Base-by-base conservation (phyloP, 208 protist species). In the Leishmania major region DNA sequence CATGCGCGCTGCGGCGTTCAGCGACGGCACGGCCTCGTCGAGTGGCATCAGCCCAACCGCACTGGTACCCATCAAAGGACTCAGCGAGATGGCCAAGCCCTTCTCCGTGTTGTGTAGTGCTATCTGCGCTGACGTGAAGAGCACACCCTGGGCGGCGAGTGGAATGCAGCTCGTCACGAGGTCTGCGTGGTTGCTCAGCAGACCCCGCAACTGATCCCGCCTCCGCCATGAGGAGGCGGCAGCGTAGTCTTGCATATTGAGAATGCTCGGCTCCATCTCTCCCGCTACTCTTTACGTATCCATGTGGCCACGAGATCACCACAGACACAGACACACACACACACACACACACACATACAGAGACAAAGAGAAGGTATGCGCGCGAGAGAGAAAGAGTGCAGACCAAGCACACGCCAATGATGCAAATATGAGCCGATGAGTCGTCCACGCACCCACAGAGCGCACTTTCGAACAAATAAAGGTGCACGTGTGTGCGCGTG, bases 171-270 rank as follows among this genome's bases (percentile, higher is more conserved):
- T 75, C 17, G 88, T 87, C 53, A 93, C 84, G 11, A 97, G 71
- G 71, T 94, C 92, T 25, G 87, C 47, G 87, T 96, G 92, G 75
- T 97, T 97, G 57, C 89, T 87, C 45, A 96, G 67, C 17, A 96
- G 88, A 19, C 93, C 94, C 53, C 93, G 89, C 59, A 97, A 82
- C 86, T 97, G 94, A 40, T 92, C 91, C 17, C 92, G 88, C 70
- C 84, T 86, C 28, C 94, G 85, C 93, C 94, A 97, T 43, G 84
- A 87, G 1, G 92, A 83, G 1, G 92, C 85, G 6, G 94, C 88
- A 37, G 90, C 88, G 85, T 93, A 96, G 47, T 91, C 85, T 28
- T 90, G 87, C 53, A 93, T 72, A 79, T 89, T 84, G 64, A 97
- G 67, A 60, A 97, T 91, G 76, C 92, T 96, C 35, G 87, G 83